phyloP scores from a whole-genome alignment of 805 yeast genomes.

The Priceomyces carsonii region DNA sequence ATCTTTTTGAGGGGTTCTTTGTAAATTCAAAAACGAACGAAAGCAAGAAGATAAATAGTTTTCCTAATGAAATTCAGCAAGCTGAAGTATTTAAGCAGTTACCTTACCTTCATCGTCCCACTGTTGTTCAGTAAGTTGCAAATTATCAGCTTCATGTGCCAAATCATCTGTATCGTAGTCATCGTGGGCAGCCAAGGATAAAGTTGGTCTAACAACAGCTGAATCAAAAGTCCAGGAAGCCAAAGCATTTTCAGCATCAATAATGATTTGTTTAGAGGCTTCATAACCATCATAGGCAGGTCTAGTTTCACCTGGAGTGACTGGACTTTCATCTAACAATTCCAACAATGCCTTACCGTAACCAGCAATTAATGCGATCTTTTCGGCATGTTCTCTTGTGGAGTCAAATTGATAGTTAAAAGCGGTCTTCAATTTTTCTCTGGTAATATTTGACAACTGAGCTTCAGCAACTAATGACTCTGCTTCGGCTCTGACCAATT shows the following conservation, averaged over 20 bases:
- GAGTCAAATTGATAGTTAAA: conserved; percentile 97
- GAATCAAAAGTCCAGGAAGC: conserved; percentile 96
- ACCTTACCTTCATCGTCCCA: conserved; percentile 35
- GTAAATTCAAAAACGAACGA: not conserved
- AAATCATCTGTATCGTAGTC: conserved; percentile 47
- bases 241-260: conserved; percentile 93
- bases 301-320: conserved; percentile 98
- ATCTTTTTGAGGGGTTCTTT: conserved; percentile 2
- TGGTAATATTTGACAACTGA: conserved; percentile 95
- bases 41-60: conserved; percentile 3
- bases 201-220: conserved; percentile 92
- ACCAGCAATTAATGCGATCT: conserved; percentile 95
- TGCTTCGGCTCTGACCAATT: conserved; percentile 98
- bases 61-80: conserved; percentile 1
- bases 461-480: conserved; percentile 99
- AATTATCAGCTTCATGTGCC: conserved; percentile 44
- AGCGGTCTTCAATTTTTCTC: conserved; percentile 97
- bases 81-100: conserved; percentile 19
- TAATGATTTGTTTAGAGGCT: conserved; percentile 95
- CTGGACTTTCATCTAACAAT: conserved; percentile 93
- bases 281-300: conserved; percentile 98
- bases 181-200: conserved; percentile 72
- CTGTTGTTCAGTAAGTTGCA: conserved; percentile 58
- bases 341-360: conserved; percentile 97
- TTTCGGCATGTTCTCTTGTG: conserved; percentile 91